Base-by-base conservation (phyloP, 345 rosid species). In the Erodium maritimum region DNA sequence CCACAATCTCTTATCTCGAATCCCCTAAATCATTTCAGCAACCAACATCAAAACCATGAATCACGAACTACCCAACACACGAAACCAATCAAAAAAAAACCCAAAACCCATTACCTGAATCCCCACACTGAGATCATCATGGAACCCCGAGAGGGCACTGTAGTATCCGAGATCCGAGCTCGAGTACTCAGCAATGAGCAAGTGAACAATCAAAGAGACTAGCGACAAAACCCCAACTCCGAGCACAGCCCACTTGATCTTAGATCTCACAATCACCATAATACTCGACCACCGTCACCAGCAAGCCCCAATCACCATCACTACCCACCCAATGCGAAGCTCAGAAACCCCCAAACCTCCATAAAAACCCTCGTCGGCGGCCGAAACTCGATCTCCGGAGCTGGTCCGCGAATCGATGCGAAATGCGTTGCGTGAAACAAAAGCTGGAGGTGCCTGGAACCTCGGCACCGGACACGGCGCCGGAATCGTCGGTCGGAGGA, bases 181-280 rank as follows among this genome's bases (percentile, higher is more conserved):
- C 0, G 99, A 87, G 69, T 78, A 73, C 85, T 87, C 85, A 22
- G 97, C 87, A 24, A 94, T 72, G 3, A 82, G 86, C 42, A 90
- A 87, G 66, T 90, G 99, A 71, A 80, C 71, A 71, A 94, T 60
- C 23, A 94, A 68, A 65, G 97, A 94, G 71, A 77, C 91, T 57
- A 77, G 71, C 19, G 99, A 94, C 63, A 94, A 69, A 50, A 80
- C 66, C 59, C 90, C 64, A 24, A 88, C 95, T 20, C 86, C 62
- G 0, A 94, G 74, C 57, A 90, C 95, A 62, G 88, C 76, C 96
- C 91, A 84, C 71, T 94, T 94, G 55, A 94, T 85, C 75, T 81
- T 90, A 23, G 99, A 84, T 76, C 80, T 85, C 71, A 83, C 78
- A 70, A 75, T 72, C 99, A 94, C 83, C 75, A 56, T 76, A 57